These are phyloP conservation scores for Hypsizygus ulmarius DNA, from an alignment of 1,284 basidiomycete genomes.

Conservation along the genomic window DNA sequence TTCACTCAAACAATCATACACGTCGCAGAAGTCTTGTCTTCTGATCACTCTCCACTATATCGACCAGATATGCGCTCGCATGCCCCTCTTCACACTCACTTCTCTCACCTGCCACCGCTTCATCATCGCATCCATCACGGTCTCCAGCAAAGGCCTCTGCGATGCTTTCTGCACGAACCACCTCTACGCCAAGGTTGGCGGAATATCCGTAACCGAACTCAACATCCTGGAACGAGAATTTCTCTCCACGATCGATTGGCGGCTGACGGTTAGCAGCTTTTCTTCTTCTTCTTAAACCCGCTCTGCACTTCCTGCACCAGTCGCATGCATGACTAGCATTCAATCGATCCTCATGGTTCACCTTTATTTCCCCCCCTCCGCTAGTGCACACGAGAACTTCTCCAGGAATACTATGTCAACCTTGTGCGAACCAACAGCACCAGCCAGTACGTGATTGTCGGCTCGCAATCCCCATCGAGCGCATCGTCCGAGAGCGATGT, in stretches of 20 bases:
- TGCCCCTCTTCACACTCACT: slow-evolving; percentile 85
- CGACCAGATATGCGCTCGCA: slow-evolving; percentile 87
- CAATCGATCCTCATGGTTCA: slow-evolving; percentile 28
- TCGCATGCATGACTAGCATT: slow-evolving; percentile 6
- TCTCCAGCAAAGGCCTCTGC: slow-evolving; percentile 88
- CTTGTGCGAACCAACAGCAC: slow-evolving; percentile 74
- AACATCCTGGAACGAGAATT: slow-evolving; percentile 93
- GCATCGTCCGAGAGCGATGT: slow-evolving; percentile 55
- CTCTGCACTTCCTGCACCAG: slow-evolving; percentile 8
- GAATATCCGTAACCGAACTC: slow-evolving; percentile 85
- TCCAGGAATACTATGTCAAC: slow-evolving; percentile 83
- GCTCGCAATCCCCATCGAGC: slow-evolving; percentile 38
- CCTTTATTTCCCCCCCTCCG: slow-evolving; percentile 24
- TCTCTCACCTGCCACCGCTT: slow-evolving; percentile 96
- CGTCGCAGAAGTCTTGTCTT: slow-evolving; percentile 76
- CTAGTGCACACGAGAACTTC: slow-evolving; percentile 75
- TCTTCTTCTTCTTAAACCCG: slow-evolving; percentile 19
- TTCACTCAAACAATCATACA: slow-evolving; percentile 5
- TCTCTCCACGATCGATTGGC: slow-evolving; percentile 87
- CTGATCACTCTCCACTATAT: slow-evolving; percentile 91
- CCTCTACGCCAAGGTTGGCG: slow-evolving; percentile 92
- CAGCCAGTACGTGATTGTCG: slow-evolving; percentile 54
- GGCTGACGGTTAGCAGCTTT: slow-evolving; percentile 73
- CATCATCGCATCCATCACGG: slow-evolving; percentile 84
- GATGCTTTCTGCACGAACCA: slow-evolving; percentile 92